Evolutionary conservation across 2,329 filamentous ascomycete species (phyloP), one percentile per base, ranked within the genome.

Genomic region (Hypoxylon sp.): DNA sequence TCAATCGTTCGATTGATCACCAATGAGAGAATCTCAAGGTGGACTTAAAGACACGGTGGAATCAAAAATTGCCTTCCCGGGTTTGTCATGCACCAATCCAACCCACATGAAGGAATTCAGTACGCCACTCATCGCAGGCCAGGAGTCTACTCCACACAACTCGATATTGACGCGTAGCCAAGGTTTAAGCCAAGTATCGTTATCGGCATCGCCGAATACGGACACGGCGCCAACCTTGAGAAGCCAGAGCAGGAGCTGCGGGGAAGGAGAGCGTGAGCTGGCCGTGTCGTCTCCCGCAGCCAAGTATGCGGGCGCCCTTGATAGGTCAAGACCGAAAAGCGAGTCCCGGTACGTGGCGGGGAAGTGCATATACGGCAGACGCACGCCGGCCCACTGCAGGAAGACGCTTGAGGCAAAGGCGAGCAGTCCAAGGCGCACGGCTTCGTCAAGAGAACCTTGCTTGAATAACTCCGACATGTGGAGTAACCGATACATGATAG

Each of bases 401-500:
- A 77, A 77, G n/a, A 73, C 50, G 44, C 65, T 63, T n/a, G 62
- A 67, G 3, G 65, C 64, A 40, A 73, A 75, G 11, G 67, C 67
- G 1, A 77, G 52, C 0, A 77, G 61, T 11, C 73, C 72, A 6
- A 73, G 64, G 2, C 73, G 71, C 7, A 77, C 56, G 1, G 64
- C 61, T 55, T 76, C 72, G 25, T 73, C 57, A 4, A 59, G 35
- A 1, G 68, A 67, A 8, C 57, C 60, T 2, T 19, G 11, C 4
- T 61, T 50, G 45, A 70, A 30, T 5, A 12, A 12, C 34, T 26
- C 13, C 9, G 46, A 32, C 9, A 70, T 69, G 23, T 63, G 34
- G 12, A 76, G 56, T 2, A 77, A 65, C 2, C 68, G 71, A 56
- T 77, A 78, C 61, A 72, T 71, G 19, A 72, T 64, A 11, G 73